Conservation (phyloP, 1,139 yeast species). For the Suhomyces ambrosiae region DNA sequence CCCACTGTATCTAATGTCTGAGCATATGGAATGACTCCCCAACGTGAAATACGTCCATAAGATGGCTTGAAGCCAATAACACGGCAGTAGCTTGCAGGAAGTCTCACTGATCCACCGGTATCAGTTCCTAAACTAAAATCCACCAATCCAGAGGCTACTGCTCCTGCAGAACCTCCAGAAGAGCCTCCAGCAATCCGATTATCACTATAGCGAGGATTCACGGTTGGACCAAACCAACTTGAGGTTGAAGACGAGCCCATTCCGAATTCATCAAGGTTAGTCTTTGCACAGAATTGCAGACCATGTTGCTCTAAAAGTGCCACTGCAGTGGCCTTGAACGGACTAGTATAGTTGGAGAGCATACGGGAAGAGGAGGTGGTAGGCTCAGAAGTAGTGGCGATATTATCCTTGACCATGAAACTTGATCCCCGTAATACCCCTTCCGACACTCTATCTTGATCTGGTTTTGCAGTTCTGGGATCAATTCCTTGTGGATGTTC, state of each 20-base stretch:
- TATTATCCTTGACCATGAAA: slow-evolving; percentile 67
- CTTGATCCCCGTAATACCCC: slow-evolving; percentile 7
- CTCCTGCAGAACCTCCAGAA: slow-evolving; percentile 95
- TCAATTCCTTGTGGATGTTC: background rate
- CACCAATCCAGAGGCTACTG: slow-evolving; percentile 70
- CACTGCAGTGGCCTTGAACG: slow-evolving; percentile 80
- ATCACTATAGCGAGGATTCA: slow-evolving; percentile 60
- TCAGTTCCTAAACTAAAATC: slow-evolving; percentile 84
- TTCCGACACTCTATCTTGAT: too few species aligned
- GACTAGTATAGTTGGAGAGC: slow-evolving; percentile 62
- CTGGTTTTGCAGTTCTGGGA: background rate
- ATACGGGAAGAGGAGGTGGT: slow-evolving; percentile 80
- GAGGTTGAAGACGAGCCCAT: slow-evolving; percentile 81
- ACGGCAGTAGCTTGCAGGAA: slow-evolving; percentile 89
- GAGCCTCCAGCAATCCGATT: slow-evolving; percentile 79
- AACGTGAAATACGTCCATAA: slow-evolving; percentile 86
- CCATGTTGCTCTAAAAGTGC: slow-evolving; percentile 55
- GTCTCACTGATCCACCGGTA: slow-evolving; percentile 94
- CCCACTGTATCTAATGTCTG: slow-evolving; percentile 97
- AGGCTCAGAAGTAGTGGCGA: slow-evolving; percentile 60
- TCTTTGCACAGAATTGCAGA: slow-evolving; percentile 66
- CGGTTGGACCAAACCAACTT: slow-evolving; percentile 63
- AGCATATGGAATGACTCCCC: slow-evolving; percentile 92
- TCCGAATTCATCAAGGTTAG: slow-evolving; percentile 97
- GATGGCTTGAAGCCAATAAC: slow-evolving; percentile 88